These are phyloP conservation scores for Cucurbita ficifolia DNA, from an alignment of 306 rosid genomes.

Conservation along the genomic window DNA sequence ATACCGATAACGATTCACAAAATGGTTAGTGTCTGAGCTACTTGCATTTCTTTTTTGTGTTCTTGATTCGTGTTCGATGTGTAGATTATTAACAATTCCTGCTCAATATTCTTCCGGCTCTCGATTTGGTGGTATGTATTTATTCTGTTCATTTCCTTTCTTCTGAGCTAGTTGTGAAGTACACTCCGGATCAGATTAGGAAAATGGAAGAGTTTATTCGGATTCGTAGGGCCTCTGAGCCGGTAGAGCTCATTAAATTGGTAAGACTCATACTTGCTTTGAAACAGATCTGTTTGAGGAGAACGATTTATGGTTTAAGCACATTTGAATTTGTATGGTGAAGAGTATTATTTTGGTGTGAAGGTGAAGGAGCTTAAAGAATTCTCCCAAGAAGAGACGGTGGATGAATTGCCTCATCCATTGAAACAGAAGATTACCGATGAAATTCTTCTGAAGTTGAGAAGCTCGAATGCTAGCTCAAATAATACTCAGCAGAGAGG, in stretches of 20 bases:
- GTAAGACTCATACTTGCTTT: constrained; percentile 23
- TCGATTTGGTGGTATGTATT: not conserved
- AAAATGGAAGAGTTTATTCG: constrained; percentile 71
- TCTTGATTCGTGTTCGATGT: not conserved
- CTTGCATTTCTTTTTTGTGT: not conserved
- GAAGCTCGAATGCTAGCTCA: constrained; percentile 31
- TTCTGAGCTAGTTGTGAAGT: constrained; percentile 37
- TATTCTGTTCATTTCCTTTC: not conserved
- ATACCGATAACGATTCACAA: constrained; percentile 49
- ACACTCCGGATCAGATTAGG: constrained; percentile 79
- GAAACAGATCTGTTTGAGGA: not conserved
- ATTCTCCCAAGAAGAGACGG: constrained; percentile 27
- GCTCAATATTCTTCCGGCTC: constrained; percentile 8
- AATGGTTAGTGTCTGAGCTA: constrained; percentile 28
- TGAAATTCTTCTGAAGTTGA: constrained; percentile 49
- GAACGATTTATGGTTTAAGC: not conserved
- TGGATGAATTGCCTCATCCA: constrained; percentile 44
- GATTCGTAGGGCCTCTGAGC: constrained; percentile 57
- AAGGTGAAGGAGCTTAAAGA: constrained; percentile 60
- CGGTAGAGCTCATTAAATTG: constrained; percentile 57
- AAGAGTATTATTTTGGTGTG: constrained; percentile 3
- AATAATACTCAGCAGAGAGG: constrained; percentile 50
- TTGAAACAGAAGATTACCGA: constrained; percentile 55
- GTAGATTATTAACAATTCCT: not conserved
- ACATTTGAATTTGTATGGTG: not conserved